Conservation (phyloP, 306 rosid species). For the Malus sylvestris region DNA sequence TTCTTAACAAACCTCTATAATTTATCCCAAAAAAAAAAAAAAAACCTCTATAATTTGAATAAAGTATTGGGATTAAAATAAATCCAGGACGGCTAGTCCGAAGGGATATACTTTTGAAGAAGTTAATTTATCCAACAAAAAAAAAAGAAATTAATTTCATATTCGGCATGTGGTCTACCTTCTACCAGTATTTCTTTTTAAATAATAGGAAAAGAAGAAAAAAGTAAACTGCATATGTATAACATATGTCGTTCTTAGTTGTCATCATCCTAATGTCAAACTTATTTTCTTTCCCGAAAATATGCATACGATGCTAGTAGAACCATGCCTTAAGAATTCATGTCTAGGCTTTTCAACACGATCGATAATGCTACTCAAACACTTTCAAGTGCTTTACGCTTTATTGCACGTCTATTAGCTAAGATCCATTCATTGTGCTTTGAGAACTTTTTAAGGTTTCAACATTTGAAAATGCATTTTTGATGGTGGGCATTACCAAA, state of each 20-base stretch:
- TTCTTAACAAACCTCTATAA: not conserved
- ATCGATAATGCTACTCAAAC: not conserved
- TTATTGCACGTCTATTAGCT: not conserved
- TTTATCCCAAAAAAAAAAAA: not conserved
- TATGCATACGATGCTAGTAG: not conserved
- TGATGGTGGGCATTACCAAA: not conserved
- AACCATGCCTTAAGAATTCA: not conserved
- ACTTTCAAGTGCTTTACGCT: not conserved
- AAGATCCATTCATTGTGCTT: conserved; percentile 2
- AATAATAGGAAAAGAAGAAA: not conserved
- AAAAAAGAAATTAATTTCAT: no score
- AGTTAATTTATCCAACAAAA: not conserved
- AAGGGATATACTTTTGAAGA: not conserved
- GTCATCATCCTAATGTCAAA: not conserved
- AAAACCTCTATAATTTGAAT: not conserved
- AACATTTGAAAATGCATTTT: not conserved
- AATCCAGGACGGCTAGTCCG: not conserved
- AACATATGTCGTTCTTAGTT: not conserved
- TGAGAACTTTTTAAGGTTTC: not conserved
- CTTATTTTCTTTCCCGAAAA: not conserved
- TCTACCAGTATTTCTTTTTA: no score
- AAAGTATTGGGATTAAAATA: not conserved
- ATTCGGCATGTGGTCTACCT: no score
- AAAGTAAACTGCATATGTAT: no score
- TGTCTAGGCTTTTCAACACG: not conserved